Evolutionary conservation across 306 rosid genomes (phyloP), one percentile per base, ranked within the genome.

Genomic region (Pyrus pyrifolia): DNA sequence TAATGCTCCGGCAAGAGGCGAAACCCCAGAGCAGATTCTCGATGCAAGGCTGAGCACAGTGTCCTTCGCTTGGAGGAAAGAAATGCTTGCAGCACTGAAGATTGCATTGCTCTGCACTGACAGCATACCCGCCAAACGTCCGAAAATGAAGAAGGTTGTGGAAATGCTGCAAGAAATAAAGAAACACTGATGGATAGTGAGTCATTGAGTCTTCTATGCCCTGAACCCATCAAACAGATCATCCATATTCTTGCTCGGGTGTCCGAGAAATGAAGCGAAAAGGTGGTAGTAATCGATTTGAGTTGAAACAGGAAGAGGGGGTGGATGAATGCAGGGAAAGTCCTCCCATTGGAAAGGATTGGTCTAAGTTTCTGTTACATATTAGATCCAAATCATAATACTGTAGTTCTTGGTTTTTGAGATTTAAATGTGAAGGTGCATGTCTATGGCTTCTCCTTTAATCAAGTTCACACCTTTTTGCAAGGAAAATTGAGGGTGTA

Each of bases 21-120:
- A 96, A 86, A 92, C 99, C 67, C 98, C 99, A 1, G 99, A 96
- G 89, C 98, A 96, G 93, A 96, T 92, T 81, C 90, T 96, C 18
- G 98, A 92, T 74, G 83, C 96, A 21, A 89, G 76, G 82, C 97
- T 92, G 22, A 96, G 98, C 89, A 96, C 99, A 3, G 93, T 96
- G 67, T 92, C 99, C 31, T 96, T 96, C 60, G 85, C 90, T 44
- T 92, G 99, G 99, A 89, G 99, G 91, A 96, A 90, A 87, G 98
- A 96, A 84, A 96, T 96, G 99, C 99, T 96, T 80, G 93, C 99
- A 68, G 93, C 97, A 52, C 88, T 92, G 19, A 96, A 96, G 84
- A 90, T 92, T n/a, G 99, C 99, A 5, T 84, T 92, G 82, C 96
- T 92, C 72, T 96, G 99, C 88, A 96, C 97, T 15, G 99, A 96